A percentile compares a stretch with the other conserved stretches of the same genome.
Conservation (phyloP, 2,329 filamentous ascomycete genomes). For the Phyllosticta citribraziliensis region DNA sequence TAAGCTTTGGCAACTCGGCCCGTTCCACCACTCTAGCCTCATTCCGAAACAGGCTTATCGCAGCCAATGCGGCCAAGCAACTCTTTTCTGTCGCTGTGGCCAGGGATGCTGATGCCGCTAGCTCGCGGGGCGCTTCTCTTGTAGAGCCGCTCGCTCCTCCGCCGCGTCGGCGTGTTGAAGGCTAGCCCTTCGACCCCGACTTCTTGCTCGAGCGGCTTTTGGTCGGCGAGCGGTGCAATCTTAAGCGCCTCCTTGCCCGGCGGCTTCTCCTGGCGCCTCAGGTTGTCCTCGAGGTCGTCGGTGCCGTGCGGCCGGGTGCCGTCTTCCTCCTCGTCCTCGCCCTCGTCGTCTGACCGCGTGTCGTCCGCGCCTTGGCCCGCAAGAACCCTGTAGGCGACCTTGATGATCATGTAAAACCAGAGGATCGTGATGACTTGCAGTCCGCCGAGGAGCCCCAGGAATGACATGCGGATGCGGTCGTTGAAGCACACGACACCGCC, state of each 20-base stretch:
- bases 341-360: slow-evolving; percentile 77
- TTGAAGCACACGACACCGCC: slow-evolving; percentile 74
- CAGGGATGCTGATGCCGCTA: slow-evolving; percentile 51
- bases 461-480: slow-evolving; percentile 60
- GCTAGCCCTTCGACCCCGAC: slow-evolving; percentile 64
- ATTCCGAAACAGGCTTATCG: slow-evolving; percentile 48
- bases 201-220: slow-evolving; percentile 56
- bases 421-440: slow-evolving; percentile 72
- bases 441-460: slow-evolving; percentile 65
- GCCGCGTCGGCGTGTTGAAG: slow-evolving; percentile 37
- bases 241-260: slow-evolving; percentile 16
- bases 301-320: slow-evolving; percentile 13
- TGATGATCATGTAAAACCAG: slow-evolving; percentile 85
- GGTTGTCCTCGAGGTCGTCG: slow-evolving; percentile 16
- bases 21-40: neutral
- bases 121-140: slow-evolving; percentile 40
- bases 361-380: slow-evolving; percentile 73
- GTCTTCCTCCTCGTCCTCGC: slow-evolving; percentile 49
- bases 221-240: neutral
- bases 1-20: neutral
- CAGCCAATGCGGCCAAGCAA: slow-evolving; percentile 73
- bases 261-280: slow-evolving; percentile 18
- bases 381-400: slow-evolving; percentile 71
- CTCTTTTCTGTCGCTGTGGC: slow-evolving; percentile 70
- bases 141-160: slow-evolving; percentile 26